Evolutionary conservation across 2,329 filamentous ascomycete genomes (phyloP).

Genomic region (Claviceps digitariae): DNA sequence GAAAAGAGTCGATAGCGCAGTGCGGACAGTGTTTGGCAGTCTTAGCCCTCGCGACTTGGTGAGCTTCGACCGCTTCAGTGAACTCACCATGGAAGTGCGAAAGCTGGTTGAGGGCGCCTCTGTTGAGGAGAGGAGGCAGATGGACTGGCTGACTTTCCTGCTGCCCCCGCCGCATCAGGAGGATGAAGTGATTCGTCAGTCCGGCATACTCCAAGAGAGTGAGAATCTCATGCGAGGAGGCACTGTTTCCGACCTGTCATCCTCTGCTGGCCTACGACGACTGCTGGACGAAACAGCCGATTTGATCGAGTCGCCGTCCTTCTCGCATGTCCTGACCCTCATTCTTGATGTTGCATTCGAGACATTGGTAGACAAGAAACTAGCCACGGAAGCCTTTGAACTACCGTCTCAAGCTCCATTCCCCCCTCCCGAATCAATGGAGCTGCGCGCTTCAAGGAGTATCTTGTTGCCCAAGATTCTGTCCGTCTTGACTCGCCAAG

Average conservation of each 20-base stretch:
- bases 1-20: constrained; percentile 69
- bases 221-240: constrained; percentile 26
- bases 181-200: constrained; percentile 70
- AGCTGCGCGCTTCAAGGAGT: constrained; percentile 43
- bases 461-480: constrained; percentile 73
- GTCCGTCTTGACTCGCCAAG: constrained; percentile 80
- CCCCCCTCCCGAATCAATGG: constrained; percentile 35
- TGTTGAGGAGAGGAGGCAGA: constrained; percentile 24
- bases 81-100: constrained; percentile 70
- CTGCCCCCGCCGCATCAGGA: constrained; percentile 71
- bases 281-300: constrained; percentile 93
- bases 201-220: constrained; percentile 55
- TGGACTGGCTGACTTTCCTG: constrained; percentile 70
- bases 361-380: constrained; percentile 67
- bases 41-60: constrained; percentile 83
- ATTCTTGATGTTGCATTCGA: constrained; percentile 83
- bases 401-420: constrained; percentile 19
- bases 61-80: constrained; percentile 63
- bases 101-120: constrained; percentile 63
- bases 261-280: constrained; percentile 54
- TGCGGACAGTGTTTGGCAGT: constrained; percentile 78
- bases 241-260: constrained; percentile 28
- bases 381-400: constrained; percentile 69
- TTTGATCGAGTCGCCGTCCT: constrained; percentile 84
- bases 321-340: constrained; percentile 71